A percentile compares a stretch with the other conserved stretches of the same genome.
These are phyloP conservation scores for Neoboletus magnificus DNA, from an alignment of 768 basidiomycete species.

Conservation along the genomic window DNA sequence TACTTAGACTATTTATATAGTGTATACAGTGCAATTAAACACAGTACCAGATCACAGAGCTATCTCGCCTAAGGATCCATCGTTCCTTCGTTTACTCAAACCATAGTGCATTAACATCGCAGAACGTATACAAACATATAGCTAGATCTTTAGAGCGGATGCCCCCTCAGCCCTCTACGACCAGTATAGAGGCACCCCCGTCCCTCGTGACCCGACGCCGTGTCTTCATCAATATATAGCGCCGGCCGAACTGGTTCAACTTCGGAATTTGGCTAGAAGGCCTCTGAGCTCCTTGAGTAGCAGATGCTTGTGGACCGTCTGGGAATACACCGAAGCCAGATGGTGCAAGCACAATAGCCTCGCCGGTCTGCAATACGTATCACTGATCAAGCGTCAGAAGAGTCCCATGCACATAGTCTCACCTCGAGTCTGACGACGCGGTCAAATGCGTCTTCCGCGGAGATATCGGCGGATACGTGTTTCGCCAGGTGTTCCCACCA, in stretches of 20 bases:
- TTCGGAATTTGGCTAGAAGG: constrained; percentile 20
- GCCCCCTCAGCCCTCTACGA: constrained; percentile 16
- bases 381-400: not conserved
- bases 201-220: constrained; percentile 59
- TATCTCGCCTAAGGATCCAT: not conserved
- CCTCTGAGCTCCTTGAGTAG: constrained; percentile 7
- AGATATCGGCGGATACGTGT: constrained; percentile 65
- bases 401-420: constrained; percentile 2
- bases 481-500: constrained; percentile 72
- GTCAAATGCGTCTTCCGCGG: constrained; percentile 58
- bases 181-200: constrained; percentile 60
- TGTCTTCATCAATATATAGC: constrained; percentile 59
- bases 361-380: constrained; percentile 51
- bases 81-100: not conserved
- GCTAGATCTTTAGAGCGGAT: not conserved
- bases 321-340: constrained; percentile 51
- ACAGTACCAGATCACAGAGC: not conserved
- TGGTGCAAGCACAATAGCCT: constrained; percentile 67
- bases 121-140: not conserved
- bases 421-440: constrained; percentile 65
- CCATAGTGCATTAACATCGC: not conserved
- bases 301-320: constrained; percentile 4
- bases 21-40: not conserved
- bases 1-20: constrained; percentile 7
- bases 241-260: constrained; percentile 51